phyloP scores from a whole-genome alignment of 1,139 yeast species.

The Dujonia santamariae region DNA sequence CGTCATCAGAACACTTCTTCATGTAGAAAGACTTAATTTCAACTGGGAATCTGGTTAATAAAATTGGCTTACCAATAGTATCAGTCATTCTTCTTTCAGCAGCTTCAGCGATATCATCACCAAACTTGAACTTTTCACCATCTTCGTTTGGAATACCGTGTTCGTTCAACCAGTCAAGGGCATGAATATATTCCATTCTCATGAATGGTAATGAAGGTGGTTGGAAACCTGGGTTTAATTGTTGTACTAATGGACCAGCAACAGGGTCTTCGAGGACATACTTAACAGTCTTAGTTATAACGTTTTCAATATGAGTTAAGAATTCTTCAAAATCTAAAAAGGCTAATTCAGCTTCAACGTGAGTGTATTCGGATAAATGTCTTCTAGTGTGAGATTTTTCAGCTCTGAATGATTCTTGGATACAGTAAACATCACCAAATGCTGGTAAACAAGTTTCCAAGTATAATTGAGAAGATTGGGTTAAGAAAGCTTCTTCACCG shows the following conservation, averaged over 20 bases:
- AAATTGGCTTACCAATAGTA: slow-evolving; percentile 85
- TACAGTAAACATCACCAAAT: slow-evolving; percentile 93
- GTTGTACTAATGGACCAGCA: slow-evolving; percentile 84
- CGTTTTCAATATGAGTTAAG: slow-evolving; percentile 77
- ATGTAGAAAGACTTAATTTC: slow-evolving; percentile 97
- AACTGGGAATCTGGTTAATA: slow-evolving; percentile 91
- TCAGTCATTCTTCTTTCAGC: slow-evolving; percentile 99
- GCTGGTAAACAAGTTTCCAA: slow-evolving; percentile 96
- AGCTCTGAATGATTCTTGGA: slow-evolving; percentile 99
- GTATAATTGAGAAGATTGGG: slow-evolving; percentile 96
- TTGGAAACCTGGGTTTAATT: slow-evolving; percentile 86
- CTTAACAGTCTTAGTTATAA: slow-evolving; percentile 66
- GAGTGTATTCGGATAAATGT: slow-evolving; percentile 96
- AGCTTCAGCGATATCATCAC: slow-evolving; percentile 99
- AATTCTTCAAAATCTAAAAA: slow-evolving; percentile 85
- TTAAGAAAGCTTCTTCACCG: slow-evolving; percentile 94
- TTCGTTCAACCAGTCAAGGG: slow-evolving; percentile 95
- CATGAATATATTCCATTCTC: slow-evolving; percentile 89
- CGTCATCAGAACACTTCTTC: slow-evolving; percentile 89
- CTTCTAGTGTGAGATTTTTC: slow-evolving; percentile 99
- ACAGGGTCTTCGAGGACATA: slow-evolving; percentile 85
- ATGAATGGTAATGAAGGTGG: slow-evolving; percentile 84
- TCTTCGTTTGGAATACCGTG: slow-evolving; percentile 93
- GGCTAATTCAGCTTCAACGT: slow-evolving; percentile 90
- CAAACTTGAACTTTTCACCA: slow-evolving; percentile 87